Conservation (phyloP, 139 green algal species). For the Coelastrella sp. region DNA sequence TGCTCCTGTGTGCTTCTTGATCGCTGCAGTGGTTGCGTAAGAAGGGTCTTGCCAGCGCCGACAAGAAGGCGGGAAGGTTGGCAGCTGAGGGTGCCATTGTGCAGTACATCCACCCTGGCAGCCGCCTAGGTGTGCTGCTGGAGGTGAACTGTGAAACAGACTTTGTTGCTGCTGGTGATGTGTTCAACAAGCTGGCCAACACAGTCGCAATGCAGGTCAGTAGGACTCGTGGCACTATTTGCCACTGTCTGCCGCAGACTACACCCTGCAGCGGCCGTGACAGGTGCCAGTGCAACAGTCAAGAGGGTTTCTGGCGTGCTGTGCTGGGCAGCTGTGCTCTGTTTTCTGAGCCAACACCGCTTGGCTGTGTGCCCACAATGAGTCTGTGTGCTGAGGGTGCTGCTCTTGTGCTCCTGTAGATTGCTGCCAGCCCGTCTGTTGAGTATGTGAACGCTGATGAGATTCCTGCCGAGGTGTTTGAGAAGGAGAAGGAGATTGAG, state of each 20-base stretch:
- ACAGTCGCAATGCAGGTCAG: conserved; percentile 70
- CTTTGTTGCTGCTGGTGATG: conserved; percentile 94
- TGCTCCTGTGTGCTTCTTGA: background rate
- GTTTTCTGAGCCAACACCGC: background rate
- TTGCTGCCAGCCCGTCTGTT: conserved; percentile 71
- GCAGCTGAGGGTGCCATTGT: conserved; percentile 86
- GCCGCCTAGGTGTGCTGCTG: conserved; percentile 83
- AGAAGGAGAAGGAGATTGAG: conserved; percentile 91
- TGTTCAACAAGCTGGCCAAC: conserved; percentile 90
- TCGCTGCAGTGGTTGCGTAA: conserved; percentile 88
- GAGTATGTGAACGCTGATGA: conserved; percentile 81
- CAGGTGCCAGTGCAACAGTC: no score
- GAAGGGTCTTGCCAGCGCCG: conserved; percentile 95
- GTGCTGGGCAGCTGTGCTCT: no score
- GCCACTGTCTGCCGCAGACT: conserved; percentile 55
- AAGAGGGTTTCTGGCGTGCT: no score
- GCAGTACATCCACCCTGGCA: conserved; percentile 97
- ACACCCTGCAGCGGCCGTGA: no score
- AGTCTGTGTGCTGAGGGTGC: background rate
- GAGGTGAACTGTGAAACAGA: conserved; percentile 99
- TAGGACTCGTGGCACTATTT: no score
- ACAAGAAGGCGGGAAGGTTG: conserved; percentile 94
- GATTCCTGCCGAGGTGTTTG: conserved; percentile 82
- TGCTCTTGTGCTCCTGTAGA: conserved; percentile 37
- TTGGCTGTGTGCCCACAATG: background rate